Base-by-base conservation (phyloP, 2,329 filamentous ascomycete genomes). In the Podosphaera fusca region DNA sequence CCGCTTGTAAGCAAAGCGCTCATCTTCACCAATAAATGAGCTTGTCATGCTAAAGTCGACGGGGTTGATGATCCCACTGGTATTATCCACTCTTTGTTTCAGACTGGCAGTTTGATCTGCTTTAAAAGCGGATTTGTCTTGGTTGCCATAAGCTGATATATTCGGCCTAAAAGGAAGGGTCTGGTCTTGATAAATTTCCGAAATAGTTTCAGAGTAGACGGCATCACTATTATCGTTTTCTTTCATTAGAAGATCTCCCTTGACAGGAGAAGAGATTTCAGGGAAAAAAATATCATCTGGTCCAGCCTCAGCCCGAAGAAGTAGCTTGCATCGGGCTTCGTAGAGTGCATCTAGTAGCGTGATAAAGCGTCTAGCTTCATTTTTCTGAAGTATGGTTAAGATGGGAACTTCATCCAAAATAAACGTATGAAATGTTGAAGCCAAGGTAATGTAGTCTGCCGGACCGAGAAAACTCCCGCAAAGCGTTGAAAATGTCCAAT, bases 231-330 rank as follows among this genome's bases (percentile, higher is more conserved):
- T 65, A 6, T 68, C 61, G 9, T 61, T 61, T 58, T 63, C 60
- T 59, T 61, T 54, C 61, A 63, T 72, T 70, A 2, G 70, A 69
- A 59, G 72, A 69, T 4, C 71, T 38, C 10, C 58, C 10, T 35
- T 54, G 9, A 53, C 29, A 34, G 55, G 56, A 9, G 60, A 36
- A 47, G 59, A 30, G 35, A 60, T 55, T 59, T 85, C 81, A 0
- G 85, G 85, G 67, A 92, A 90, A 74, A 90, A 89, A 4, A 89
- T 73, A 34, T 81, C 75, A 61, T 90, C 86, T 0, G 85, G 85
- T 0, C 78, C 79, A 1, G 76, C 78, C 46, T 74, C 75, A 1
- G 85, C 85, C 29, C 79, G 74, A 56, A 90, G 74, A 49, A 87
- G 69, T 8, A 90, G 75, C 62, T 86, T 86, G 68, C 85, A 89